Percentiles rank a stretch among this genome's conserved stretches.
phyloP scores from a whole-genome alignment of 1,284 basidiomycete genomes.

The Trametes hirsuta region DNA sequence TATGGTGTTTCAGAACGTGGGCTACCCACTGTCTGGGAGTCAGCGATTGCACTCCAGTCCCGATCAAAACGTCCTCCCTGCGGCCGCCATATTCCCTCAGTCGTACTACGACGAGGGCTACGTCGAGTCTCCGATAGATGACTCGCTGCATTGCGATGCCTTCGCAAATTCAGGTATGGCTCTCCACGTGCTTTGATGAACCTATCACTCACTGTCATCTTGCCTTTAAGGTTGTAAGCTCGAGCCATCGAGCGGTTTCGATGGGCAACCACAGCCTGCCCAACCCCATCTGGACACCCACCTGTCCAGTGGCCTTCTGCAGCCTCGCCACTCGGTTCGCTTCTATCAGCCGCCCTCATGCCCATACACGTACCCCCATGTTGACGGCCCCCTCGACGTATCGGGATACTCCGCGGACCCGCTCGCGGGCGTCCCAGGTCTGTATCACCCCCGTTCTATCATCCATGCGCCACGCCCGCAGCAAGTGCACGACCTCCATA shows the following conservation, averaged over 20 bases:
- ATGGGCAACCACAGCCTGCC: slow-evolving; percentile 10
- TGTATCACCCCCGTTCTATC: slow-evolving; percentile 1
- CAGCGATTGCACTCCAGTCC: slow-evolving; percentile 8
- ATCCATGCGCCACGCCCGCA: slow-evolving; percentile 25
- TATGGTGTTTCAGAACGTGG: slow-evolving; percentile 5
- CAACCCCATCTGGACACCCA: slow-evolving; percentile 14
- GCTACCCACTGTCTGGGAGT: slow-evolving; percentile 6
- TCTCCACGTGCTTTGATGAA: neutral
- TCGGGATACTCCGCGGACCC: slow-evolving; percentile 15
- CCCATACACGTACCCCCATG: slow-evolving; percentile 22
- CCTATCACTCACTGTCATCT: neutral
- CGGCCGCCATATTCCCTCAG: slow-evolving; percentile 3
- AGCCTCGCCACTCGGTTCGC: slow-evolving; percentile 10
- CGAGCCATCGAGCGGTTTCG: slow-evolving; percentile 6
- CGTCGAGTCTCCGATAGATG: slow-evolving; percentile 17
- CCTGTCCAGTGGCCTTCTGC: neutral
- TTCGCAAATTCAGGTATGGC: slow-evolving; percentile 15
- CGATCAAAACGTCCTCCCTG: slow-evolving; percentile 1
- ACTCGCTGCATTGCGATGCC: slow-evolving; percentile 13
- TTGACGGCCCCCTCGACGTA: slow-evolving; percentile 13
- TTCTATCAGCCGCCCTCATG: slow-evolving; percentile 22
- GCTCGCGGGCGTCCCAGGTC: slow-evolving; percentile 1
- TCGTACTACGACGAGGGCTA: slow-evolving; percentile 16
- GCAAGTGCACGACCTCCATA: slow-evolving; percentile 16
- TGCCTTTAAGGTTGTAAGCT: slow-evolving; percentile 13